Conservation (phyloP, 352 stramenopile species). For the Pythium grandisporangium region DNA sequence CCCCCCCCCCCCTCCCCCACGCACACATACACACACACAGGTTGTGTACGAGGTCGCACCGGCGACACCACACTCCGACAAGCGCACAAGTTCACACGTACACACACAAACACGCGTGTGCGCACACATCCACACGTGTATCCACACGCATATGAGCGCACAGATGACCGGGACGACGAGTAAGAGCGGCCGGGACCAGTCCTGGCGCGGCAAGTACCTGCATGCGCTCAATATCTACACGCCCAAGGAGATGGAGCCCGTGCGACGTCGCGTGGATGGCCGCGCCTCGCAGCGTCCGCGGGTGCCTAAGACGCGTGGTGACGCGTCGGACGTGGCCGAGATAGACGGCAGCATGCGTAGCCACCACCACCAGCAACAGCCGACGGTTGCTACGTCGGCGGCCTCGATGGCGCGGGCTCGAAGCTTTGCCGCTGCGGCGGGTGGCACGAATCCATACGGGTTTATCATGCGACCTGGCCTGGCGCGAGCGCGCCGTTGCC, state of each 20-base stretch:
- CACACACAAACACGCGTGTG: no score
- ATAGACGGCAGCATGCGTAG: neutral
- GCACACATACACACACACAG: no score
- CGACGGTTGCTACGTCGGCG: constrained; percentile 3
- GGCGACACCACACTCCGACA: no score
- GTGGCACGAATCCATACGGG: constrained; percentile 12
- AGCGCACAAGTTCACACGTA: no score
- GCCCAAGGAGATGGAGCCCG: constrained; percentile 25
- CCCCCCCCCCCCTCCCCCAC: no score
- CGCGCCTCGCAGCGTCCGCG: neutral
- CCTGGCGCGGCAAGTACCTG: constrained; percentile 72
- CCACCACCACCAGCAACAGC: neutral
- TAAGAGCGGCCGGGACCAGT: constrained; percentile 19
- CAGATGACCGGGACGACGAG: constrained; percentile 3
- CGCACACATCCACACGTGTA: constrained; percentile 1
- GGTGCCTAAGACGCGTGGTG: neutral
- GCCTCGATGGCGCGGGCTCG: neutral
- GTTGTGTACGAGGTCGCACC: no score
- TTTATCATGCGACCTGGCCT: constrained; percentile 13
- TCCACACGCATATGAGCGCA: neutral
- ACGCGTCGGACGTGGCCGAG: neutral
- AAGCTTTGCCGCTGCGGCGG: neutral
- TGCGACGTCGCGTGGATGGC: constrained; percentile 4
- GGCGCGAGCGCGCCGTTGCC: constrained; percentile 16
- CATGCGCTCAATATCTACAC: constrained; percentile 69